phyloP scores from a whole-genome alignment of 306 rosid species.

The Dryas octopetala region DNA sequence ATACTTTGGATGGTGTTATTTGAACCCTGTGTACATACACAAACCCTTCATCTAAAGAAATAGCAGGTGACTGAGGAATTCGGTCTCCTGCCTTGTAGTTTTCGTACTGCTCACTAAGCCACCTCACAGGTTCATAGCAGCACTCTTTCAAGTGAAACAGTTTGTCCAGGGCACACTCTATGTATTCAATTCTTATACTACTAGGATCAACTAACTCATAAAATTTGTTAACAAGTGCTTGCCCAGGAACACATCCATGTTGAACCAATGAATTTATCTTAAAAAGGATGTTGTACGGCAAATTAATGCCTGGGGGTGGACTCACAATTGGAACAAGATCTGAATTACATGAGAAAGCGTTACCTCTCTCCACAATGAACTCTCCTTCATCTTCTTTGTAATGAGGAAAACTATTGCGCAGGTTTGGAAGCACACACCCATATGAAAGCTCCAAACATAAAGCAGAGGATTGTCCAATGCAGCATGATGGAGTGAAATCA shows the following conservation, averaged over 20 bases:
- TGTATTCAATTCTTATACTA: not conserved
- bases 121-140: constrained; percentile 42
- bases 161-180: constrained; percentile 40
- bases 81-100: not conserved
- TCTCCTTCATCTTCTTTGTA: constrained; percentile 28
- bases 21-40: constrained; percentile 39
- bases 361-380: constrained; percentile 9
- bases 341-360: constrained; percentile 1
- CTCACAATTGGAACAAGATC: constrained; percentile 38
- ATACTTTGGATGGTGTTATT: constrained; percentile 39
- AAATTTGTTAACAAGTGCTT: constrained; percentile 32
- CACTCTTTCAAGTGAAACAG: constrained; percentile 33
- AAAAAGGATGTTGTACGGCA: constrained; percentile 42
- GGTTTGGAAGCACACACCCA: constrained; percentile 12
- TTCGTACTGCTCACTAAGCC: constrained; percentile 27
- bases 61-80: constrained; percentile 25
- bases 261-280: constrained; percentile 49
- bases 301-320: constrained; percentile 25
- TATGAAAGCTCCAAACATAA: constrained; percentile 31
- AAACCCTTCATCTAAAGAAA: constrained; percentile 39
- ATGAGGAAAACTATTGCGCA: not conserved
- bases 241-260: constrained; percentile 39
- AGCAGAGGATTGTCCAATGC: constrained; percentile 30
- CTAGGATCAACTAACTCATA: constrained; percentile 40
- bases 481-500: constrained; percentile 41